Conservation (phyloP, 768 basidiomycete genomes). For the Tylopilus vinaceipallidus region DNA sequence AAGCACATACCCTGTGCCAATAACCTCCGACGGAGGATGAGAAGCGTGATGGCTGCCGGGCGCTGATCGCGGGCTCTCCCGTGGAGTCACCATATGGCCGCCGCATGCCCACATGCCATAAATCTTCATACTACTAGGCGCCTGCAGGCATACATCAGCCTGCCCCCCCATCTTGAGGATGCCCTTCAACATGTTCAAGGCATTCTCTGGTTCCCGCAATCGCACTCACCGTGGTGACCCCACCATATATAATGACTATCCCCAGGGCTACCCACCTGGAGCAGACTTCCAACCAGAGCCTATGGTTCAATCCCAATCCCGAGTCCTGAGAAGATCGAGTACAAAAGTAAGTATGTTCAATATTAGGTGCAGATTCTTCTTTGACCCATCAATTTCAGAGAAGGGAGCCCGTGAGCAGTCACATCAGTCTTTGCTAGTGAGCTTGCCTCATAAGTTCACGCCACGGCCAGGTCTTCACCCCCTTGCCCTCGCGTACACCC, state of each 20-base stretch:
- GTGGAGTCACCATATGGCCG: constrained; percentile 36
- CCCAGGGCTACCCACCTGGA: constrained; percentile 29
- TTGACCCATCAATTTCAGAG: constrained; percentile 25
- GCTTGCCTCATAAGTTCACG: constrained; percentile 7
- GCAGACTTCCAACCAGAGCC: constrained; percentile 25
- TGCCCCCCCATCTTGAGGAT: constrained; percentile 26
- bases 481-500: constrained; percentile 32
- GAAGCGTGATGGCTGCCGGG: background rate
- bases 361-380: background rate
- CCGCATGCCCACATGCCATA: constrained; percentile 32
- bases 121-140: constrained; percentile 21
- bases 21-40: background rate
- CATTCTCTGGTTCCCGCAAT: constrained; percentile 34
- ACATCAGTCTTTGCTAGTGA: background rate
- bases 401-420: constrained; percentile 30
- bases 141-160: constrained; percentile 13
- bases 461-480: constrained; percentile 31
- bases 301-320: constrained; percentile 19
- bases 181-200: constrained; percentile 39
- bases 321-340: constrained; percentile 26
- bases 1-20: background rate
- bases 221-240: constrained; percentile 27
- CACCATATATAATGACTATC: constrained; percentile 24
- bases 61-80: constrained; percentile 4
- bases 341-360: constrained; percentile 23